Percentiles rank a stretch among this genome's conserved stretches.
Evolutionary conservation across 257 asterid species (phyloP).

Genomic region (Forsythia viridissima): DNA sequence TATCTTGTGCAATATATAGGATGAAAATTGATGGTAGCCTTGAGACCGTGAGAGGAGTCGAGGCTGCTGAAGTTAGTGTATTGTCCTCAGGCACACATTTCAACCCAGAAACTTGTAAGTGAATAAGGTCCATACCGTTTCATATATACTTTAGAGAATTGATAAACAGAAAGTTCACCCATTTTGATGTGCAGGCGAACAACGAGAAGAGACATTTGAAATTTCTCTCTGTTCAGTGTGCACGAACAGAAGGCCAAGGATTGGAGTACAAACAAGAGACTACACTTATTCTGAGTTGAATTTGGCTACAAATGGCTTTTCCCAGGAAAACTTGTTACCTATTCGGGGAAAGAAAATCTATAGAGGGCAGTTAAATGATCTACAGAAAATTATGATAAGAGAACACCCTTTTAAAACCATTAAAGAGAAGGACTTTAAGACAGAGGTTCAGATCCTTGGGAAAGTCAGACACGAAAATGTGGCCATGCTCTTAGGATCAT

Average conservation of each 20-base stretch:
- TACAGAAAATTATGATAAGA: constrained; percentile 38
- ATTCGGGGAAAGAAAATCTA: constrained; percentile 33
- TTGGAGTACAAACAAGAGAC: constrained; percentile 18
- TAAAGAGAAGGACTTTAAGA: constrained; percentile 38
- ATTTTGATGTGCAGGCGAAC: constrained; percentile 26
- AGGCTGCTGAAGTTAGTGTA: constrained; percentile 21
- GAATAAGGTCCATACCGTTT: not conserved
- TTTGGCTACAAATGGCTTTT: constrained; percentile 46
- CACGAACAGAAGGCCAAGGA: constrained; percentile 34
- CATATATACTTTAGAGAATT: not conserved
- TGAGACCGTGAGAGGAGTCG: constrained; percentile 33
- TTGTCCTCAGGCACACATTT: not conserved
- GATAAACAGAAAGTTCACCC: not conserved
- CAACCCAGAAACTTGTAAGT: constrained; percentile 32
- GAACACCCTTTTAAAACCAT: constrained; percentile 45
- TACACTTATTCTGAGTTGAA: constrained; percentile 54
- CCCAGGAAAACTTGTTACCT: constrained; percentile 26
- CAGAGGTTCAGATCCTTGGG: constrained; percentile 44
- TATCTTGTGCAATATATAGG: constrained; percentile 45
- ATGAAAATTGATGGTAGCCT: constrained; percentile 35
- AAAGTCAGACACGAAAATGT: constrained; percentile 46
- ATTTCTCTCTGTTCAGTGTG: constrained; percentile 36
- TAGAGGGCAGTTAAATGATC: constrained; percentile 39
- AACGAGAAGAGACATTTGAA: constrained; percentile 18
- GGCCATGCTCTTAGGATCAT: constrained; percentile 51